Evolutionary conservation across 164 flowering plant genomes (phyloP).

Genomic region (Cinnamomum chago): DNA sequence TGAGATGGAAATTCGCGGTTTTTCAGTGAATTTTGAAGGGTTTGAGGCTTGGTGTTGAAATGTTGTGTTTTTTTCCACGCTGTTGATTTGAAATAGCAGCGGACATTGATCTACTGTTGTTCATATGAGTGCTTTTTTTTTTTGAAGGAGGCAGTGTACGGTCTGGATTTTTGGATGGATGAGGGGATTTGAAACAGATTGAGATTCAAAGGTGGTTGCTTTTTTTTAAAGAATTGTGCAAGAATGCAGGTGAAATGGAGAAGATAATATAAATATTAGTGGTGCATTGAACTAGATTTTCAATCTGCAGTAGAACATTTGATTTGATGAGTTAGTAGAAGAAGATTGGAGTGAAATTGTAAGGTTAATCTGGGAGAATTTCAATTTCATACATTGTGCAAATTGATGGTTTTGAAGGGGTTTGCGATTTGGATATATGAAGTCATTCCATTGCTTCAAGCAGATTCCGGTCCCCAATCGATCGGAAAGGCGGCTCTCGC

Average conservation of each 20-base stretch:
- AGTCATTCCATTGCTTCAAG: slow-evolving; percentile 11
- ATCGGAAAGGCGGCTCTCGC: slow-evolving; percentile 11
- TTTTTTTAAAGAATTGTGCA: neutral
- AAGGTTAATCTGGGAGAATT: no score
- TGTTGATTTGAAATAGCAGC: neutral
- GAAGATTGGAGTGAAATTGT: neutral
- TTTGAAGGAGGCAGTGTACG: neutral
- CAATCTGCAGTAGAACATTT: neutral
- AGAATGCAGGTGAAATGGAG: neutral
- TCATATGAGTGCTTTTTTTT: neutral
- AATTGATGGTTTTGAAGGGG: slow-evolving; percentile 6
- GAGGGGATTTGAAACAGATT: neutral
- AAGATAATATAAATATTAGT: neutral
- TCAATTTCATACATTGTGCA: neutral
- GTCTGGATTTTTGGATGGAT: neutral
- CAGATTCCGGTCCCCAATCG: slow-evolving; percentile 1
- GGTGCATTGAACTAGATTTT: neutral
- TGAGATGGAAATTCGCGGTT: neutral
- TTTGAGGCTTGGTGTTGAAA: neutral
- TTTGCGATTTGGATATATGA: neutral
- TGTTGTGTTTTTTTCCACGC: neutral
- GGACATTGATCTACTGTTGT: no score
- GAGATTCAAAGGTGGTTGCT: neutral
- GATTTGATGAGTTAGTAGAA: neutral
- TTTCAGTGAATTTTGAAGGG: neutral